Evolutionary conservation across 106 monocot species (phyloP).

Genomic region (Posidonia australis): DNA sequence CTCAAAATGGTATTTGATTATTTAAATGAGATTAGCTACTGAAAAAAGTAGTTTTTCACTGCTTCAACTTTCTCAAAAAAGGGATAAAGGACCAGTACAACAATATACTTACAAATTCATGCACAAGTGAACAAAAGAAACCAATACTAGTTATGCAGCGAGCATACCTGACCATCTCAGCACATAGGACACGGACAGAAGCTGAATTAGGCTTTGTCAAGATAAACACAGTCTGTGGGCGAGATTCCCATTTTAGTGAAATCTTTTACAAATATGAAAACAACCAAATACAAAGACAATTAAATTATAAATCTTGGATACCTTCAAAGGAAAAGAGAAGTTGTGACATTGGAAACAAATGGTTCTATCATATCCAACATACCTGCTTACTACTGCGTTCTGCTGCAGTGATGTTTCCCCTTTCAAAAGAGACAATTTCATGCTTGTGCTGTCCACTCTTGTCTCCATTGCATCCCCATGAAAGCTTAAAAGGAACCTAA

Average conservation of each 20-base stretch:
- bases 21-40: too few species aligned
- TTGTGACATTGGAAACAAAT: background rate
- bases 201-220: constrained; percentile 91
- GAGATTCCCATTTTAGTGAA: constrained; percentile 93
- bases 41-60: too few species aligned
- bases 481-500: constrained; percentile 91
- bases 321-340: constrained; percentile 2
- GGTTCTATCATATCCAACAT: background rate
- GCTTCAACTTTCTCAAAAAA: too few species aligned
- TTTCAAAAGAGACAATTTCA: constrained; percentile 92
- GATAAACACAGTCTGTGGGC: constrained; percentile 79
- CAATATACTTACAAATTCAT: too few species aligned
- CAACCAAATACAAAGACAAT: constrained; percentile 7
- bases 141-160: background rate
- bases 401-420: constrained; percentile 84
- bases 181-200: constrained; percentile 56
- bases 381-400: constrained; percentile 94
- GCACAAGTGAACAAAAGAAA: background rate
- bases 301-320: background rate
- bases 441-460: constrained; percentile 84
- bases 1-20: too few species aligned
- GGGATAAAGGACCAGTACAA: too few species aligned
- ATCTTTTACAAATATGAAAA: constrained; percentile 37
- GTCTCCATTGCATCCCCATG: constrained; percentile 92
- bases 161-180: constrained; percentile 89